Evolutionary conservation across 73 alveolate genomes (phyloP).

Genomic region (Tetrahymena thermophila): DNA sequence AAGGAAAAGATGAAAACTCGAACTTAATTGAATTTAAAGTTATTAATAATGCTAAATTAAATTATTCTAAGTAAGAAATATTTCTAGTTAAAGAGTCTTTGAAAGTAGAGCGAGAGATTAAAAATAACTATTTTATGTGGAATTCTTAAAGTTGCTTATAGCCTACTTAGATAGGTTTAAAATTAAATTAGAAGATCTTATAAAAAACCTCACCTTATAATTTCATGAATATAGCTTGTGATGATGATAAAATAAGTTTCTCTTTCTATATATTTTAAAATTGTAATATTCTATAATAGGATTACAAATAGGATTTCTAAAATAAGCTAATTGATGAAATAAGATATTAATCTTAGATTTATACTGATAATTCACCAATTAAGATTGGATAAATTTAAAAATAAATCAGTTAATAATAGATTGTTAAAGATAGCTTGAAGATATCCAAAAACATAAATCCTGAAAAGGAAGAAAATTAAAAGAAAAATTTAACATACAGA

Average conservation of each 20-base stretch:
- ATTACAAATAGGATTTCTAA: not conserved
- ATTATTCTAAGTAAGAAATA: not conserved
- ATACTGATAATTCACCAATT: not conserved
- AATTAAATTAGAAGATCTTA: not conserved
- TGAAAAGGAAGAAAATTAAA: not conserved
- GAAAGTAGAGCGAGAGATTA: not conserved
- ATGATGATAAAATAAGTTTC: not conserved
- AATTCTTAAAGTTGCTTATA: not conserved
- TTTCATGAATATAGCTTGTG: not conserved
- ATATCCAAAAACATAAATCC: not conserved
- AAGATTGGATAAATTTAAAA: not conserved
- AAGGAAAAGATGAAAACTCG: not conserved
- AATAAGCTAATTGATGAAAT: not conserved
- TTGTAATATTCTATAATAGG: not conserved
- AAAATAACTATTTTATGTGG: not conserved
- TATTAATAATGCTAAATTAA: not conserved
- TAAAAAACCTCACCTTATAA: not conserved
- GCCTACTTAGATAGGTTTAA: not conserved
- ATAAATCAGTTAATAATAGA: too few species aligned
- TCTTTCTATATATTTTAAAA: not conserved
- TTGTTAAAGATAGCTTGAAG: not conserved
- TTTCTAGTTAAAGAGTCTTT: not conserved
- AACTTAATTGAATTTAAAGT: not conserved
- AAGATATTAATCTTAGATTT: not conserved
- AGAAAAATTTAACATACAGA: too few species aligned